Percentiles rank a stretch among this genome's conserved stretches.
Conservation (phyloP, 2,329 filamentous ascomycete genomes). For the Pyrenophora seminiperda region DNA sequence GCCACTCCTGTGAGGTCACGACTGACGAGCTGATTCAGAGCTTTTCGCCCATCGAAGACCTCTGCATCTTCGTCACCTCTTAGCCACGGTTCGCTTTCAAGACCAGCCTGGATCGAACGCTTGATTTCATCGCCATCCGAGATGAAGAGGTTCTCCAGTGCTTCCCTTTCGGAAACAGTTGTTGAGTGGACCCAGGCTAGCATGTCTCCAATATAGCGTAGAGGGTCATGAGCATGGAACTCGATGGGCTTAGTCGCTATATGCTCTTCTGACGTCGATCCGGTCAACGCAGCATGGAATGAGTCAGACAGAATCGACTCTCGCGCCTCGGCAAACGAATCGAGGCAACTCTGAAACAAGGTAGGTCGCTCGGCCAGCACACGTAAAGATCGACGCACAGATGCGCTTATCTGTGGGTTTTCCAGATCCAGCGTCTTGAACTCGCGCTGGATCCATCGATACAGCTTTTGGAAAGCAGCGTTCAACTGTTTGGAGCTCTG, state of each 20-base stretch:
- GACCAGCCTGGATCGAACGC: constrained; percentile 77
- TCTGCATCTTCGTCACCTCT: constrained; percentile 59
- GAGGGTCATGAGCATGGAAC: constrained; percentile 85
- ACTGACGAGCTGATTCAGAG: constrained; percentile 84
- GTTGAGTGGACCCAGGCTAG: constrained; percentile 95
- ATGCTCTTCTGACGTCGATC: constrained; percentile 64
- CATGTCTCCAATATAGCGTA: constrained; percentile 96
- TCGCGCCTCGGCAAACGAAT: constrained; percentile 88
- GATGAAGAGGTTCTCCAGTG: constrained; percentile 87
- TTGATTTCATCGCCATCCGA: constrained; percentile 88
- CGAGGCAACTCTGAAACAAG: constrained; percentile 89
- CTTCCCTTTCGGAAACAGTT: constrained; percentile 90
- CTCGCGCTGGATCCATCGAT: constrained; percentile 91
- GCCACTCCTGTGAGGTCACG: constrained; percentile 81
- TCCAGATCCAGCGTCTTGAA: constrained; percentile 93
- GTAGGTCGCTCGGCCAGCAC: constrained; percentile 88
- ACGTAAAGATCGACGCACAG: constrained; percentile 80
- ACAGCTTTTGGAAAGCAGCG: constrained; percentile 90
- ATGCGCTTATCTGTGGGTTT: constrained; percentile 86
- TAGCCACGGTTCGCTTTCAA: constrained; percentile 84
- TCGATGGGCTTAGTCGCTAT: constrained; percentile 81
- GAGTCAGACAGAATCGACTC: constrained; percentile 86
- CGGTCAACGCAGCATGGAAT: constrained; percentile 87
- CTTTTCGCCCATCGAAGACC: constrained; percentile 78
- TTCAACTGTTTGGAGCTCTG: constrained; percentile 86